Evolutionary conservation across 345 rosid genomes (phyloP).

Genomic region (Pugionium dolabratum): DNA sequence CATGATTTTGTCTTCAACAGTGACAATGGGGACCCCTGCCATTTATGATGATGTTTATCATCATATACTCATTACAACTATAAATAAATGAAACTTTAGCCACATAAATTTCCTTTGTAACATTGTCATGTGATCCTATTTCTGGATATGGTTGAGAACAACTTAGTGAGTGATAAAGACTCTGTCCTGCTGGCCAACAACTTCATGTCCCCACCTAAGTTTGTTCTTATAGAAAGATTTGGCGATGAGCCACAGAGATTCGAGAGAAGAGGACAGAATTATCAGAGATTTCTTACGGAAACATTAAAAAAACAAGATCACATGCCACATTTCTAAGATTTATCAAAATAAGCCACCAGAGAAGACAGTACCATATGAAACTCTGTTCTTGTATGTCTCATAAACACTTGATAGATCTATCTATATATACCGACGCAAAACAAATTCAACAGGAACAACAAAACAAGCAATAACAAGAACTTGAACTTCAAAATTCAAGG

Average conservation of each 20-base stretch:
- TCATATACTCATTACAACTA: slow-evolving; percentile 15
- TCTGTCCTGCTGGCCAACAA: slow-evolving; percentile 21
- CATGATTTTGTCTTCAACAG: slow-evolving; percentile 23
- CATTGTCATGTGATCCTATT: slow-evolving; percentile 15
- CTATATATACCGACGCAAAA: slow-evolving; percentile 16
- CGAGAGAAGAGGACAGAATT: slow-evolving; percentile 18
- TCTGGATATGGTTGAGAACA: slow-evolving; percentile 27
- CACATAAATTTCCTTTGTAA: neutral
- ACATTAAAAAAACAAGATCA: slow-evolving; percentile 29
- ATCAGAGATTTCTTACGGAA: neutral
- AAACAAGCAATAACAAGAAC: neutral
- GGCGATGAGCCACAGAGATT: neutral
- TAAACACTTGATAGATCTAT: neutral
- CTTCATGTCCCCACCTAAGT: slow-evolving; percentile 29
- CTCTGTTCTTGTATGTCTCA: slow-evolving; percentile 21
- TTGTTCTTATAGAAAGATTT: slow-evolving; percentile 8
- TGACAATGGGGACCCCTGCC: slow-evolving; percentile 18
- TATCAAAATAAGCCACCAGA: neutral
- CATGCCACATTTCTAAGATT: slow-evolving; percentile 7
- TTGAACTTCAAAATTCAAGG: neutral
- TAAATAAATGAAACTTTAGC: neutral
- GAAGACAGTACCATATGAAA: slow-evolving; percentile 30
- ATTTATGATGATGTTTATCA: slow-evolving; percentile 19
- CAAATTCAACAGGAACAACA: slow-evolving; percentile 9
- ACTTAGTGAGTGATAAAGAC: slow-evolving; percentile 16